Conservation (phyloP, 306 rosid genomes). For the Ceratonia siliqua region DNA sequence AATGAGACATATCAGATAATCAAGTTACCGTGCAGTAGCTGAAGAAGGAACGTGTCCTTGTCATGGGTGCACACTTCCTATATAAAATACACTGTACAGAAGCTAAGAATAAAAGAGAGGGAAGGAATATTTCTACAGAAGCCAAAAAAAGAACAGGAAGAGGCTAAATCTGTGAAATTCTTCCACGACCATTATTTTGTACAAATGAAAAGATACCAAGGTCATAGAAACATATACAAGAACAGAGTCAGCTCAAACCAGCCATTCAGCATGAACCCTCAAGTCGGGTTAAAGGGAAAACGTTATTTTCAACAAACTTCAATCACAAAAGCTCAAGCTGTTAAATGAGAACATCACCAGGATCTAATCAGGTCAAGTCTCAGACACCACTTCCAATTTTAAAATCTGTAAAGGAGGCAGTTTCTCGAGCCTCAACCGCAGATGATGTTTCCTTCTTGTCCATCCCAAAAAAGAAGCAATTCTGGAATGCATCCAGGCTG, state of each 20-base stretch:
- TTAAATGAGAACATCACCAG: slow-evolving; percentile 3
- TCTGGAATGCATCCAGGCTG: slow-evolving; percentile 99
- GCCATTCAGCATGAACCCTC: slow-evolving; percentile 46
- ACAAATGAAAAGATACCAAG: slow-evolving; percentile 41
- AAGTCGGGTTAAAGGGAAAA: slow-evolving; percentile 45
- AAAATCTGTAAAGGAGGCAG: slow-evolving; percentile 58
- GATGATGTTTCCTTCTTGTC: slow-evolving; percentile 85
- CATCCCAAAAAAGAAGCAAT: slow-evolving; percentile 84
- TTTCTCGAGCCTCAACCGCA: slow-evolving; percentile 62
- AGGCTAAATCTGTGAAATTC: slow-evolving; percentile 23
- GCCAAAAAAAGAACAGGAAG: background rate
- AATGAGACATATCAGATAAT: background rate
- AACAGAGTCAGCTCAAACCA: slow-evolving; percentile 32
- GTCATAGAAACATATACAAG: slow-evolving; percentile 47
- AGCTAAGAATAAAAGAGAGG: slow-evolving; percentile 27
- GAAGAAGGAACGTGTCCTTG: background rate
- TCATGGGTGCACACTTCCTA: background rate
- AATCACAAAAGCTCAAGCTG: slow-evolving; percentile 33
- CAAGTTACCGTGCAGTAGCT: no score
- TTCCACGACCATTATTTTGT: slow-evolving; percentile 41
- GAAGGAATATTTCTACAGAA: slow-evolving; percentile 36
- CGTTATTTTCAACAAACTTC: slow-evolving; percentile 43
- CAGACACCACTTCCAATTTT: slow-evolving; percentile 60
- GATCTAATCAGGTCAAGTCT: slow-evolving; percentile 27
- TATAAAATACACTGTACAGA: slow-evolving; percentile 29